Conservation (phyloP, 768 basidiomycete species). For the Collybia sp. region DNA sequence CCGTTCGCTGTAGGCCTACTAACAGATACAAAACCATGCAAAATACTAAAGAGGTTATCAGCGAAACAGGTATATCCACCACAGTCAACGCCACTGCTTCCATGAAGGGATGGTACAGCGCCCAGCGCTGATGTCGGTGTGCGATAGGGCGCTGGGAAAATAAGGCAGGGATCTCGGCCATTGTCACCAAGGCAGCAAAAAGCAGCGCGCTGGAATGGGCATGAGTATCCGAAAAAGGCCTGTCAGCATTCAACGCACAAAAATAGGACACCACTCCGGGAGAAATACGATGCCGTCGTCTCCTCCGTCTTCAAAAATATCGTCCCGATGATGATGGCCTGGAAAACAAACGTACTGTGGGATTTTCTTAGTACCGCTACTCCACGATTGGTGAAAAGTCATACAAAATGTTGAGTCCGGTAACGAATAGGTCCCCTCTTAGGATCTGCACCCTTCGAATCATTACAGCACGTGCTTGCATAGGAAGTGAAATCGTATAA, state of each 20-base stretch:
- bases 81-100: conserved; percentile 46
- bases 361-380: neutral
- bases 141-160: conserved; percentile 60
- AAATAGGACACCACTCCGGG: neutral
- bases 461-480: conserved; percentile 44
- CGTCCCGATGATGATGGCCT: conserved; percentile 17
- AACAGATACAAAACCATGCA: conserved; percentile 56
- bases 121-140: conserved; percentile 48
- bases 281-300: neutral
- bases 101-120: conserved; percentile 40
- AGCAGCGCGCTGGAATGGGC: conserved; percentile 13
- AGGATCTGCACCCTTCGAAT: conserved; percentile 39
- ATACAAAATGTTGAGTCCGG: conserved; percentile 28
- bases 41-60: conserved; percentile 40
- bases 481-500: conserved; percentile 38
- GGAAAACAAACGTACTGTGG: neutral
- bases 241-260: neutral
- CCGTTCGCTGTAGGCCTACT: conserved; percentile 50
- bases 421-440: conserved; percentile 31
- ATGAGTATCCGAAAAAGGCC: conserved; percentile 23
- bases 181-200: conserved; percentile 7
- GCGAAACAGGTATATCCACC: conserved; percentile 57
- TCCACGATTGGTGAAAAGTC: conserved; percentile 14
- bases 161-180: conserved; percentile 30
- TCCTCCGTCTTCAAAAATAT: conserved; percentile 10